These are phyloP conservation scores for Falciphora oryzae DNA, from an alignment of 2,329 filamentous ascomycete genomes.

Conservation along the genomic window DNA sequence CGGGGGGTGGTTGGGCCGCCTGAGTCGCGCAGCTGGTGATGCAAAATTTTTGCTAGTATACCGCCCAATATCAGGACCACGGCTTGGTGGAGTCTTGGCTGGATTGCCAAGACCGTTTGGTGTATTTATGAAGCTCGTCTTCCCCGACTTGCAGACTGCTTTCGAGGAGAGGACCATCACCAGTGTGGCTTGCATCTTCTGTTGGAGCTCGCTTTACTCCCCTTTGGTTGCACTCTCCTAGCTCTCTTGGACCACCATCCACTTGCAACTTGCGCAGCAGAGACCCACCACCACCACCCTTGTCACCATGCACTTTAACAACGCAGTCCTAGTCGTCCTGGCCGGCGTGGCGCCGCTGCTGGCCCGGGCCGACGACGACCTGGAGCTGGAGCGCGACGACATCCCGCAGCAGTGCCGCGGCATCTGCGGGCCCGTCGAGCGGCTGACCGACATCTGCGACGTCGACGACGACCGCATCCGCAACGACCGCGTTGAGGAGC, in stretches of 20 bases:
- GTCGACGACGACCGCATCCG: constrained; percentile 40
- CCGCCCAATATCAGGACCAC: neutral
- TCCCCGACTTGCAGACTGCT: no score
- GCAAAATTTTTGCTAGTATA: no score
- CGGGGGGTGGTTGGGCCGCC: no score
- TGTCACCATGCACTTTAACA: constrained; percentile 23
- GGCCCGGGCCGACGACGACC: constrained; percentile 21
- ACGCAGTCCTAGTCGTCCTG: constrained; percentile 23
- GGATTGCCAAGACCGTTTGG: neutral
- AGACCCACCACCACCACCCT: neutral
- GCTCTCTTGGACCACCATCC: neutral
- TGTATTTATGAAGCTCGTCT: neutral
- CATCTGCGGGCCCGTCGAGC: constrained; percentile 31
- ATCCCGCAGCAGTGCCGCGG: constrained; percentile 27
- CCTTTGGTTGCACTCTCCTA: neutral
- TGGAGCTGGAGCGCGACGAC: constrained; percentile 28
- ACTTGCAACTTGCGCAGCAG: neutral
- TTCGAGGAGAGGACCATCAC: neutral
- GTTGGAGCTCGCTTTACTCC: no score
- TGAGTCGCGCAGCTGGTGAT: no score
- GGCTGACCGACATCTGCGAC: constrained; percentile 33
- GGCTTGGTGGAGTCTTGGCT: neutral
- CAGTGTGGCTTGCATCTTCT: neutral
- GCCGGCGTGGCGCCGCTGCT: constrained; percentile 18
- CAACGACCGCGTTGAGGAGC: constrained; percentile 28